Evolutionary conservation across 2,329 filamentous ascomycete species (phyloP), one percentile per base, ranked within the genome.

Genomic region (Coniochaeta sp.): DNA sequence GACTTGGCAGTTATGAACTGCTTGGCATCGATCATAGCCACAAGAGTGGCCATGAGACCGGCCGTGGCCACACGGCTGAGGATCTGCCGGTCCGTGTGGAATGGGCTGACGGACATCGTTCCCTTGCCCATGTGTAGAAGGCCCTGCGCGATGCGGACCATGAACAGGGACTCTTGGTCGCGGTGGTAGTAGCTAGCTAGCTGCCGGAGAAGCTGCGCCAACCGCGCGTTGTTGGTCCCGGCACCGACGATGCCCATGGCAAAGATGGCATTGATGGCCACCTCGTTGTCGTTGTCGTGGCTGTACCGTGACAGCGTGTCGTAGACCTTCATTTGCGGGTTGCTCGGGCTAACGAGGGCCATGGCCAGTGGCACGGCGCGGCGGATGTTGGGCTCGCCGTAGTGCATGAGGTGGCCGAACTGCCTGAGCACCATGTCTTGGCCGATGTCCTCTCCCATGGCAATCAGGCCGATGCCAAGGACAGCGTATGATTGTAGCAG

Each of bases 241-340:
- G 95, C 95, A 69, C 95, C 95, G 40, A 96, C 83, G 62, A 99
- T 88, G 76, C 95, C 95, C 95, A 99, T 99, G 67, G 95, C 93
- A 71, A 99, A 99, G 72, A 99, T 99, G 69, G 95, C 92, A 72
- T 98, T 99, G 75, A 99, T 90, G 43, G 95, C 95, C 55, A 99
- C 95, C 70, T 99, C 95, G 64, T 93, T 96, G 77, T 99, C 95
- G 67, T 95, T 99, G 79, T 99, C 95, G 83, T 99, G 95, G 65
- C 90, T 96, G 82, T 99, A 99, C 71, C 95, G 84, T 58, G 95
- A 99, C 12, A 99, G 81, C 0, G 95, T 99, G 74, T 99, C 95
- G 79, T 99, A 99, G 56, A 99, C 90, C 82, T 98, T 99, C 93
- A 99, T 99, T 74, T 99, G 96, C 12, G 95, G 95, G 78, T 99